Evolutionary conservation across 225 moss, liverwort and hornwort genomes (phyloP).

Genomic region (Physcomitrium patens): DNA sequence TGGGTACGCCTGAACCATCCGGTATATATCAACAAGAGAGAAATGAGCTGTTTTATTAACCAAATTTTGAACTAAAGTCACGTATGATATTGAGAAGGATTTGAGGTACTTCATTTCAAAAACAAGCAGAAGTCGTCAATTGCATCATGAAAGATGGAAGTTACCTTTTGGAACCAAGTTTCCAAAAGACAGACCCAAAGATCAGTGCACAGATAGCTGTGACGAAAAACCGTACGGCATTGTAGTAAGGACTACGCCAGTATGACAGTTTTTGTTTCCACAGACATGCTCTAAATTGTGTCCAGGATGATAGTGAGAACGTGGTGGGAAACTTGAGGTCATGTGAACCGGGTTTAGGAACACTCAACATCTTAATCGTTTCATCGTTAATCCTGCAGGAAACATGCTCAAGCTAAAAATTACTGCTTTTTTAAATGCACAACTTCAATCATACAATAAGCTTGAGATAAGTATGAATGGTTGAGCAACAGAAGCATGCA

Average conservation of each 20-base stretch:
- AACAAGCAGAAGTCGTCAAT: neutral
- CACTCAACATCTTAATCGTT: slow-evolving; percentile 66
- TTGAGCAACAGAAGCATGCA: slow-evolving; percentile 12
- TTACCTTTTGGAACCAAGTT: slow-evolving; percentile 81
- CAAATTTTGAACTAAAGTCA: neutral
- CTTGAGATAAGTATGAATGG: neutral
- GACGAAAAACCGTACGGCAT: slow-evolving; percentile 88
- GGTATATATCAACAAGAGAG: neutral
- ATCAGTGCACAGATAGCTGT: slow-evolving; percentile 78
- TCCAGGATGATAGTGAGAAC: slow-evolving; percentile 68
- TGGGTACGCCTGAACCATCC: slow-evolving; percentile 56
- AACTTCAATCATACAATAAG: neutral
- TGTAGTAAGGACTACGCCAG: slow-evolving; percentile 95
- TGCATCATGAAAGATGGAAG: neutral
- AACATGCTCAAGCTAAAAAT: slow-evolving; percentile 15
- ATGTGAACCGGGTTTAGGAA: slow-evolving; percentile 61
- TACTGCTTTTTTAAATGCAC: neutral
- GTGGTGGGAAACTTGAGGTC: slow-evolving; percentile 72
- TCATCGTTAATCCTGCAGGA: slow-evolving; percentile 67
- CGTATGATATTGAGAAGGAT: neutral
- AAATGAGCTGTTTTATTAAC: neutral
- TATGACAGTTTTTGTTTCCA: slow-evolving; percentile 90
- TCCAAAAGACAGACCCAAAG: slow-evolving; percentile 93
- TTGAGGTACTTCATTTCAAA: neutral
- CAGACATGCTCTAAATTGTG: slow-evolving; percentile 69